Conservation (phyloP, 371 early-diverging fungal species). For the Mucor saturninus region DNA sequence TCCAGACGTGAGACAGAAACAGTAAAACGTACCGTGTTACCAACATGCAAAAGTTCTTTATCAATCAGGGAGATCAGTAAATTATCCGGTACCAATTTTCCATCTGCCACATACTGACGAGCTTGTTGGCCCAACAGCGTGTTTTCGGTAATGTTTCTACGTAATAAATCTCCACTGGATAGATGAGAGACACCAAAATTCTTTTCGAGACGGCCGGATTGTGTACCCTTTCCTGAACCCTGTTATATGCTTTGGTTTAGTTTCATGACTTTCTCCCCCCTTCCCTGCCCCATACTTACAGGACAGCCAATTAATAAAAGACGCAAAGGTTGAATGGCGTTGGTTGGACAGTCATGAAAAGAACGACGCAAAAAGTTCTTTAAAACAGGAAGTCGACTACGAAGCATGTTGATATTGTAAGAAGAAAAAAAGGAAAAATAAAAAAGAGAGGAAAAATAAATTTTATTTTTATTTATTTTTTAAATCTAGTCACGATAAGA, state of each 20-base stretch:
- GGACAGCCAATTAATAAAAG: conserved; percentile 67
- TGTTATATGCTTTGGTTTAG: conserved; percentile 10
- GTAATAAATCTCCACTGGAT: conserved; percentile 86
- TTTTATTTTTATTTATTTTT: neutral
- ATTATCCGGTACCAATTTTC: conserved; percentile 78
- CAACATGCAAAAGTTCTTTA: conserved; percentile 61
- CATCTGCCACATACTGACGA: conserved; percentile 56
- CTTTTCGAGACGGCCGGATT: conserved; percentile 73
- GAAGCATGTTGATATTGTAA: conserved; percentile 3
- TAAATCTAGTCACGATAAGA: conserved; percentile 7
- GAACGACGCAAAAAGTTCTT: conserved; percentile 13
- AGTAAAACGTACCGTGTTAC: conserved; percentile 47
- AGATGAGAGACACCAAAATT: conserved; percentile 70
- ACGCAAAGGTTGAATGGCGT: conserved; percentile 55
- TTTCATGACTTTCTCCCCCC: too few species aligned
- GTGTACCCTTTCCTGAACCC: conserved; percentile 91
- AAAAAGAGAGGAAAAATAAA: conserved; percentile 4
- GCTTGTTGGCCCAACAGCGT: conserved; percentile 74
- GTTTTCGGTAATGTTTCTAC: conserved; percentile 74
- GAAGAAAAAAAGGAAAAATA: neutral
- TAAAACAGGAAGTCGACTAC: neutral
- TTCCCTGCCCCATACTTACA: conserved; percentile 35
- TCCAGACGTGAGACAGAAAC: too few species aligned
- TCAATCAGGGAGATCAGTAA: conserved; percentile 80
- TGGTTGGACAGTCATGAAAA: conserved; percentile 49